Evolutionary conservation across 2,329 filamentous ascomycete genomes (phyloP), one percentile per base, ranked within the genome.

Genomic region (Calonectria montana): DNA sequence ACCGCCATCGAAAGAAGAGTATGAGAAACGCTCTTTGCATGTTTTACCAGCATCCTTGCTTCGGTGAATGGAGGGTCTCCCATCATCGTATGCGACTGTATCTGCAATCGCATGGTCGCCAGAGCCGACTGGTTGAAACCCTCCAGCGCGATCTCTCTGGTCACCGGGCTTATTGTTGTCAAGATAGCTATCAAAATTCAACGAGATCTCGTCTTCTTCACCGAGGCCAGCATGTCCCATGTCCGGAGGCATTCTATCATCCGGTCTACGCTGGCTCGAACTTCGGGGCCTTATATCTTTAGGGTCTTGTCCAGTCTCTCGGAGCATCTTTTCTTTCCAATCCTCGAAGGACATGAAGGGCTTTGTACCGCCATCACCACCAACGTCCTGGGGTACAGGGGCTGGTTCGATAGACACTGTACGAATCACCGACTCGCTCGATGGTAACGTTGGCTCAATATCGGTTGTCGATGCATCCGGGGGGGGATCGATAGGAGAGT

Each of bases 21-120:
- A 99, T 67, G 97, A 98, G 83, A 98, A 98, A 53, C 97, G 90
- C 84, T 98, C 97, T 83, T 98, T 98, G 88, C 96, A 98, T 0
- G 97, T 99, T 82, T 94, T 98, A 9, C 97, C 97, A 4, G 97
- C 97, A 82, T 98, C 96, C 83, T 97, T 98, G 80, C 94, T 95
- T 43, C 94, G 90, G 73, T 91, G 88, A 41, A 88, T 86, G 21
- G 88, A 87, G n/a, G 87, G 84, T 59, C 87, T 86, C 13, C 84
- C 86, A 72, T 88, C 85, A 63, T 87, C 86, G 74, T 86, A 84
- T 0, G 86, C 79, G 2, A 88, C 82, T 25, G 85, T 84, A 29
- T 88, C 86, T 3, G 85, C 74, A 4, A 67, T 69, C 50, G 74
- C 69, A 27, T 76, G 70, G 61, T 77, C 68, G 71, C 81, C 71